Conservation (phyloP, 2,329 filamentous ascomycete genomes). For the Botrytis cinerea region DNA sequence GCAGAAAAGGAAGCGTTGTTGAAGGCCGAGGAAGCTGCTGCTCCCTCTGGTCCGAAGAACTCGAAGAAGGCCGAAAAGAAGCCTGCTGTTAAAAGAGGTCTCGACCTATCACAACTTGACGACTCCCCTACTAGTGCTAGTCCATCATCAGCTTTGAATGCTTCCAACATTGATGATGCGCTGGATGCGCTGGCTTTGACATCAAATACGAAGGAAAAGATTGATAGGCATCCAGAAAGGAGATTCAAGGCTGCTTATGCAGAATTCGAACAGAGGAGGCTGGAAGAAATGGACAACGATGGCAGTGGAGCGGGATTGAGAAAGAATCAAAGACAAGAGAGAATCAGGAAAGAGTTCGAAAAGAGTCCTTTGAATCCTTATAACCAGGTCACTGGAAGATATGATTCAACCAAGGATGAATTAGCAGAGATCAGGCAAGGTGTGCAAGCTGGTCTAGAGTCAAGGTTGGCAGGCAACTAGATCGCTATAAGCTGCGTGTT, state of each 20-base stretch:
- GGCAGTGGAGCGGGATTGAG: slow-evolving; percentile 71
- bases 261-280: slow-evolving; percentile 76
- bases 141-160: slow-evolving; percentile 64
- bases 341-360: slow-evolving; percentile 89
- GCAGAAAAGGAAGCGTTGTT: slow-evolving; percentile 84
- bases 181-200: slow-evolving; percentile 79
- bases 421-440: slow-evolving; percentile 62
- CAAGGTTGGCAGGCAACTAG: slow-evolving; percentile 53
- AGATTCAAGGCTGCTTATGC: slow-evolving; percentile 84
- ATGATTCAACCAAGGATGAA: slow-evolving; percentile 80
- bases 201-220: slow-evolving; percentile 59
- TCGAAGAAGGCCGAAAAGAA: slow-evolving; percentile 69
- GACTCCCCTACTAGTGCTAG: slow-evolving; percentile 44
- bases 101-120: slow-evolving; percentile 77
- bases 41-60: slow-evolving; percentile 54
- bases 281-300: slow-evolving; percentile 84
- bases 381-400: slow-evolving; percentile 76
- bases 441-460: slow-evolving; percentile 76
- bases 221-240: slow-evolving; percentile 87
- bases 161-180: slow-evolving; percentile 88
- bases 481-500: neutral
- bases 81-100: slow-evolving; percentile 57
- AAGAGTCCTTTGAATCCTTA: slow-evolving; percentile 94
- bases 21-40: slow-evolving; percentile 73
- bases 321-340: slow-evolving; percentile 79